phyloP scores from a whole-genome alignment of 2,329 filamentous ascomycete genomes.

The Verticillium klebahnii region DNA sequence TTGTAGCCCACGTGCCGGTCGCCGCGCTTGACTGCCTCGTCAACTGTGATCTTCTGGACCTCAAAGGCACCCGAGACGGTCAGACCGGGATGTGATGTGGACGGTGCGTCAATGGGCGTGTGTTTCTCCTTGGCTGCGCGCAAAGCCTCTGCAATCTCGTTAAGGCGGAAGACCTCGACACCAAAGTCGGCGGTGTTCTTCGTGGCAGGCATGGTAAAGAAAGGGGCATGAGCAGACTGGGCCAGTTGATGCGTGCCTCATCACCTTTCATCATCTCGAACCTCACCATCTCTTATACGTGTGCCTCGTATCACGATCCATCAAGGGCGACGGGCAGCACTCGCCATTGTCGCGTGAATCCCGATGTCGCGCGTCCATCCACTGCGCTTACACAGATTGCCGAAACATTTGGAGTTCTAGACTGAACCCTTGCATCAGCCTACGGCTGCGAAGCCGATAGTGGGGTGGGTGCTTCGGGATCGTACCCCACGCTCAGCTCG shows the following conservation, averaged over 20 bases:
- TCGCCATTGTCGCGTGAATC: not conserved
- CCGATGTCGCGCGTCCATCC: not conserved
- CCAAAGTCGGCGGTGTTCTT: not conserved
- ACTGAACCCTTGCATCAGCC: not conserved
- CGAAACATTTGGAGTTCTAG: rapidly evolving
- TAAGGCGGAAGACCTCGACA: not conserved
- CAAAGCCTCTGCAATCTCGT: conserved; percentile 10
- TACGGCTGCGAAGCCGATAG: not conserved
- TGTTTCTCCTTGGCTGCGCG: conserved; percentile 14
- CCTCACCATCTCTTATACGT: too few species aligned
- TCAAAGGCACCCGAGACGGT: conserved; percentile 17
- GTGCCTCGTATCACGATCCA: too few species aligned
- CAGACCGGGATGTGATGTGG: conserved; percentile 15
- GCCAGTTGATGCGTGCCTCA: too few species aligned
- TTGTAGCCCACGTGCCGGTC: conserved; percentile 21
- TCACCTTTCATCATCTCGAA: too few species aligned
- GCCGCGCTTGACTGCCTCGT: conserved; percentile 15
- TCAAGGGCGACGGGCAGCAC: too few species aligned
- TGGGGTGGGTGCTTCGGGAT: not conserved
- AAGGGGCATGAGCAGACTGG: not conserved
- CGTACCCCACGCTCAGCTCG: too few species aligned
- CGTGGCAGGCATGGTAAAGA: not conserved
- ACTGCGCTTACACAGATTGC: too few species aligned
- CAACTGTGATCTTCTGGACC: conserved; percentile 16
- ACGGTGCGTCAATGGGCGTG: conserved; percentile 15